Percentiles rank a stretch among this genome's conserved stretches.
phyloP scores from a whole-genome alignment of 768 basidiomycete genomes.

The Hypholoma sublateritium region DNA sequence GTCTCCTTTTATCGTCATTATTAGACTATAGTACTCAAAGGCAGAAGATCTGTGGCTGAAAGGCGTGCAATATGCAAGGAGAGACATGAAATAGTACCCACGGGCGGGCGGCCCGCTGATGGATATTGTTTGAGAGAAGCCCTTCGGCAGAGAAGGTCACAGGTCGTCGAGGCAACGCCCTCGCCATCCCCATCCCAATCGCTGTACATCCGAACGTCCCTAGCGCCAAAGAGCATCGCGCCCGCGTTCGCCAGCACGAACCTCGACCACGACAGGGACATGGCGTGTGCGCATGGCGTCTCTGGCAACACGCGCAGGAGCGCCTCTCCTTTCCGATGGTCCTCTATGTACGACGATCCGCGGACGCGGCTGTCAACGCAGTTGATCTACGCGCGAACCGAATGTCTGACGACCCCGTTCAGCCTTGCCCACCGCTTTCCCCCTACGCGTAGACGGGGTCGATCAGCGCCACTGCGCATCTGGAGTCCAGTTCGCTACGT shows the following conservation, averaged over 20 bases:
- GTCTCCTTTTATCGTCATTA: too few relatives aligned
- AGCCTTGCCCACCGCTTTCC: conserved; percentile 4
- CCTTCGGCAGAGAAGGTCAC: too few relatives aligned
- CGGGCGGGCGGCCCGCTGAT: too few relatives aligned
- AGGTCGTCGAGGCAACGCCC: conserved; percentile 61
- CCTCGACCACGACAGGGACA: too few relatives aligned
- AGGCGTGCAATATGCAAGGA: too few relatives aligned
- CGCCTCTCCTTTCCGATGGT: neutral
- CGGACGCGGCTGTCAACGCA: conserved; percentile 38
- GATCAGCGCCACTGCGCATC: conserved; percentile 8
- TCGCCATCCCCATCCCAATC: conserved; percentile 25
- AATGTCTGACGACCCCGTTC: conserved; percentile 6
- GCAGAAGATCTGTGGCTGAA: too few relatives aligned
- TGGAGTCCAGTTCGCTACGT: too few relatives aligned
- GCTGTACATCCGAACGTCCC: neutral
- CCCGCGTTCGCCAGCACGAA: neutral
- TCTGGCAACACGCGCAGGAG: neutral
- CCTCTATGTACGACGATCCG: neutral
- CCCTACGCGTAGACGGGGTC: too few relatives aligned
- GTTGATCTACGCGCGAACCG: conserved; percentile 9
- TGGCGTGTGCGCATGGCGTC: neutral
- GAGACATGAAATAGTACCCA: too few relatives aligned
- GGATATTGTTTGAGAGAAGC: too few relatives aligned
- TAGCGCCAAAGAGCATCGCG: neutral
- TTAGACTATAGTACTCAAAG: too few relatives aligned